Conservation (phyloP, 148 eudicot species). For the Gaultheria prostrata region DNA sequence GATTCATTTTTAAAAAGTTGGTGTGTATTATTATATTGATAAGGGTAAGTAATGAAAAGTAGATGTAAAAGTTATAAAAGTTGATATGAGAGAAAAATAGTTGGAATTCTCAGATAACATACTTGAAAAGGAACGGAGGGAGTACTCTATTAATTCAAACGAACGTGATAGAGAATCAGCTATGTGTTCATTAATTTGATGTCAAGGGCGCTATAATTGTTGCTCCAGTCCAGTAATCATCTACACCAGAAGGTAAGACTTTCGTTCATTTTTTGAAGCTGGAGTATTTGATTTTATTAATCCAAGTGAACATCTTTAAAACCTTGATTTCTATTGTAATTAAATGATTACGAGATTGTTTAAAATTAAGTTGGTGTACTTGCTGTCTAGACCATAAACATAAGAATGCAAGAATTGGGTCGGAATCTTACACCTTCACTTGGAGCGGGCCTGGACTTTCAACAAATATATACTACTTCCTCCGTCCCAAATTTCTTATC, state of each 20-base stretch:
- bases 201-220: not conserved
- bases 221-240: not conserved
- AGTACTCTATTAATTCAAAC: too few species aligned
- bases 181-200: not conserved
- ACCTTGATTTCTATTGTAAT: not conserved
- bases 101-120: too few species aligned
- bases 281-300: not conserved
- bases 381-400: not conserved
- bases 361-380: not conserved
- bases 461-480: too few species aligned
- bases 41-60: too few species aligned
- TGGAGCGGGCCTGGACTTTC: not conserved
- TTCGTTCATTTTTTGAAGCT: too few species aligned
- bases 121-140: too few species aligned
- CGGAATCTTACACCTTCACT: conserved; percentile 1
- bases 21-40: too few species aligned
- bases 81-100: too few species aligned
- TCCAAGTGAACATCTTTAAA: not conserved
- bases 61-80: too few species aligned
- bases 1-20: too few species aligned
- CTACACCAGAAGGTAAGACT: not conserved
- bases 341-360: not conserved
- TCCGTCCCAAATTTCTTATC: too few species aligned
- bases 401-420: conserved; percentile 9
- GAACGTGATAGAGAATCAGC: too few species aligned